phyloP scores from a whole-genome alignment of 1,284 basidiomycete species.

The Trichosporon asahii region DNA sequence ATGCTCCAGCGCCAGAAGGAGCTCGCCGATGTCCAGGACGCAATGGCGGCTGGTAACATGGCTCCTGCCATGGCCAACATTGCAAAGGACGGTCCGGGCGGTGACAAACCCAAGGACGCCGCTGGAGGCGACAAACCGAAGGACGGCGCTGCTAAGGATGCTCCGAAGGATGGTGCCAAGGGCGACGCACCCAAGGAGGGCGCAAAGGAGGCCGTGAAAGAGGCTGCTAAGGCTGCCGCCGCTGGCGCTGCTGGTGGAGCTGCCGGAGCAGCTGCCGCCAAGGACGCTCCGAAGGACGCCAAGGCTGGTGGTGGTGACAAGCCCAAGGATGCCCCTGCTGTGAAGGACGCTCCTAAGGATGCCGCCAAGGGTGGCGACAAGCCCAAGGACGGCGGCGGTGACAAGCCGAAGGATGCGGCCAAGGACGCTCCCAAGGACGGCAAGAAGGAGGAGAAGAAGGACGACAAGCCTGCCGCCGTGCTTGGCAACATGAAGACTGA shows the following conservation, averaged over 20 bases:
- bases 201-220: too few relatives aligned
- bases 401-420: background rate
- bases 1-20: slow-evolving; percentile 26
- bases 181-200: background rate
- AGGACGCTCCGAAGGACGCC: background rate
- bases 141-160: background rate
- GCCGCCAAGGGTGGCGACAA: background rate
- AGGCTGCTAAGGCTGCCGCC: too few relatives aligned
- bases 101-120: background rate
- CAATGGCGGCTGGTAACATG: background rate
- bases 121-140: background rate
- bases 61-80: background rate
- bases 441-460: background rate
- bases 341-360: background rate
- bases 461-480: slow-evolving; percentile 4
- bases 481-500: background rate
- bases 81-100: background rate
- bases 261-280: background rate
- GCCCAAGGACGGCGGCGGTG: background rate
- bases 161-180: background rate
- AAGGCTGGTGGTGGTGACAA: background rate
- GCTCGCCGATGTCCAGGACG: slow-evolving; percentile 34
- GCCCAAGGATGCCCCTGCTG: background rate
- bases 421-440: background rate
- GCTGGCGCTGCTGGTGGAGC: too few relatives aligned